Evolutionary conservation across 352 stramenopile species (phyloP).

Genomic region (Phytophthora ohioensis): DNA sequence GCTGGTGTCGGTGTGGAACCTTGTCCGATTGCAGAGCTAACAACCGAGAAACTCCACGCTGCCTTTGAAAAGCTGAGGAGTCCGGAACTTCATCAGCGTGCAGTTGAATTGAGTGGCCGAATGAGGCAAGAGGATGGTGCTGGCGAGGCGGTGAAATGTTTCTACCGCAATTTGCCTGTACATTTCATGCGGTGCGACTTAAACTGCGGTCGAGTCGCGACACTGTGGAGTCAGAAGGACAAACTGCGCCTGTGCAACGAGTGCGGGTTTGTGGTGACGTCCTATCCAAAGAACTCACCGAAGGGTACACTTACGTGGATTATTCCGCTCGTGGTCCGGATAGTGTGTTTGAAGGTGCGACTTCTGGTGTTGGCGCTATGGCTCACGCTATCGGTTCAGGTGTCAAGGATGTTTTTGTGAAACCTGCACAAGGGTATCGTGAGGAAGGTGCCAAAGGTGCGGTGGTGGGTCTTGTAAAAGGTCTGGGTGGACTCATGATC

Average conservation of each 20-base stretch:
- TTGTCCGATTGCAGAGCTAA: constrained; percentile 82
- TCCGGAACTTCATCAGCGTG: constrained; percentile 53
- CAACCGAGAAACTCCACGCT: constrained; percentile 68
- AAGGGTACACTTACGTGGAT: constrained; percentile 54
- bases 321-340: constrained; percentile 61
- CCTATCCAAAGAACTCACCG: constrained; percentile 45
- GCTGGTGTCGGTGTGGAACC: constrained; percentile 85
- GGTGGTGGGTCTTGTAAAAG: constrained; percentile 59
- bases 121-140: constrained; percentile 89
- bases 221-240: constrained; percentile 57
- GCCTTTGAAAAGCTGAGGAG: constrained; percentile 73
- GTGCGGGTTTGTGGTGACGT: constrained; percentile 57
- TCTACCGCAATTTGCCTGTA: constrained; percentile 87
- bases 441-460: constrained; percentile 60
- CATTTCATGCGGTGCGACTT: constrained; percentile 87
- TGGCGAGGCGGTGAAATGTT: constrained; percentile 73
- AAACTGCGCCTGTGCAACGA: constrained; percentile 52
- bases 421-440: constrained; percentile 57
- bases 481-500: constrained; percentile 52
- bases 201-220: constrained; percentile 46
- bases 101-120: constrained; percentile 49
- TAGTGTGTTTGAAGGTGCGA: constrained; percentile 49
- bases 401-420: constrained; percentile 59
- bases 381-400: constrained; percentile 65
- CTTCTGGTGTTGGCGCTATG: constrained; percentile 57